Evolutionary conservation across 306 rosid genomes (phyloP), one percentile per base, ranked within the genome.

Genomic region (Quercus gilva): DNA sequence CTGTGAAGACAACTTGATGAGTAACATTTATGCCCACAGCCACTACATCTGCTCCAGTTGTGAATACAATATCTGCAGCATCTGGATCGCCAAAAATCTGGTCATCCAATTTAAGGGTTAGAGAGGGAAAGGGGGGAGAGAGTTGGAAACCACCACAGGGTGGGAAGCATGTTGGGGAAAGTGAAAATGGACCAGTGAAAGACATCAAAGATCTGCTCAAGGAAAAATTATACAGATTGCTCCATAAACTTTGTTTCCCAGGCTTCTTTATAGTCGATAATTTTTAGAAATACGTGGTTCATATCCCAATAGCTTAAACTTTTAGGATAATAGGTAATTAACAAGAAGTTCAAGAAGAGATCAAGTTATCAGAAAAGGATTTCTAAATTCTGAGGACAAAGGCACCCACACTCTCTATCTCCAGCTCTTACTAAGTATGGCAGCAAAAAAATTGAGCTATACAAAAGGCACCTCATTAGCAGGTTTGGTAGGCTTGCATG

Each of bases 81-180:
- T 92, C 97, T 28, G 99, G 97, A 81, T 94, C 99, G 69, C 99
- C 97, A 83, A 87, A 92, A 75, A 90, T 89, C 99, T 94, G 80
- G 57, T 55, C 64, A 69, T 55, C 52, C 51, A 80, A 65, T 61
- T 68, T n/a, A 69, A 78, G 69, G 65, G 69, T 78, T 73, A 55
- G 77, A 51, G 28, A 83, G 61, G 69, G 45, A 56, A 53, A 70
- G 18, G 25, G 13, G 26, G 28, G 12, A 37, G 28, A 20, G 64
- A 74, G 35, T 45, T 45, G 52, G 52, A 45, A 45, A 45, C 15
- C 52, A 45, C 15, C 52, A 45, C 15, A 12, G 52, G 53, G 53
- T 17, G 0, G 53, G 72, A 17, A 14, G 65, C 29, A 67, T 4
- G 26, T 28, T 13, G 51, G 72, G n/a, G 4, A 33, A 67, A 20